Conservation (phyloP, 805 yeast genomes). For the Metschnikowia chrysomelidarum region DNA sequence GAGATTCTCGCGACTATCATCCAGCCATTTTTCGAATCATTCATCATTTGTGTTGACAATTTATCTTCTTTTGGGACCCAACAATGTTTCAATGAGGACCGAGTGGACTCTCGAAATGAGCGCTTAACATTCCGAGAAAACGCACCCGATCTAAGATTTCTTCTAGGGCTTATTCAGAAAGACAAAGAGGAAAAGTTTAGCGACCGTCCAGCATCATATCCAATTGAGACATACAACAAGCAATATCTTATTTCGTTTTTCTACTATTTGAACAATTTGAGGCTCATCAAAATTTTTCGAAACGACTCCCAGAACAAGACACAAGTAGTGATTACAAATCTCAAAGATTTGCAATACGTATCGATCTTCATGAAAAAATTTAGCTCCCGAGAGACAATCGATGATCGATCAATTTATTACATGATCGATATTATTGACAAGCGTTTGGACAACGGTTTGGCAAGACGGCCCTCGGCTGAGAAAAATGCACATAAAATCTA, state of each 20-base stretch:
- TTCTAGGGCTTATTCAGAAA: constrained; percentile 18
- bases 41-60: constrained; percentile 27
- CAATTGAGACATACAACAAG: constrained; percentile 38
- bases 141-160: constrained; percentile 18
- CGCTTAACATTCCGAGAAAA: constrained; percentile 23
- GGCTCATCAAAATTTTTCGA: constrained; percentile 35
- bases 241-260: constrained; percentile 41
- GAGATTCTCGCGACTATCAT: constrained; percentile 28
- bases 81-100: constrained; percentile 24
- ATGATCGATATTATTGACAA: constrained; percentile 37
- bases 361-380: constrained; percentile 23
- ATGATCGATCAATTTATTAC: constrained; percentile 26
- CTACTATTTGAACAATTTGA: constrained; percentile 36
- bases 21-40: constrained; percentile 35
- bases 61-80: constrained; percentile 21
- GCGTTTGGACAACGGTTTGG: constrained; percentile 23
- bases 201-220: constrained; percentile 17
- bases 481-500: too few relatives aligned
- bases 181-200: constrained; percentile 16
- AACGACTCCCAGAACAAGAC: constrained; percentile 43
- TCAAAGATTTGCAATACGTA: constrained; percentile 27
- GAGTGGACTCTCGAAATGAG: too few relatives aligned
- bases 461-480: constrained; percentile 11
- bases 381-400: constrained; percentile 13
- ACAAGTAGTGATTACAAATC: constrained; percentile 32